Percentiles rank a stretch among this genome's conserved stretches.
These are phyloP conservation scores for Debaryomyces fabryi DNA, from an alignment of 1,139 yeast genomes.

Conservation along the genomic window DNA sequence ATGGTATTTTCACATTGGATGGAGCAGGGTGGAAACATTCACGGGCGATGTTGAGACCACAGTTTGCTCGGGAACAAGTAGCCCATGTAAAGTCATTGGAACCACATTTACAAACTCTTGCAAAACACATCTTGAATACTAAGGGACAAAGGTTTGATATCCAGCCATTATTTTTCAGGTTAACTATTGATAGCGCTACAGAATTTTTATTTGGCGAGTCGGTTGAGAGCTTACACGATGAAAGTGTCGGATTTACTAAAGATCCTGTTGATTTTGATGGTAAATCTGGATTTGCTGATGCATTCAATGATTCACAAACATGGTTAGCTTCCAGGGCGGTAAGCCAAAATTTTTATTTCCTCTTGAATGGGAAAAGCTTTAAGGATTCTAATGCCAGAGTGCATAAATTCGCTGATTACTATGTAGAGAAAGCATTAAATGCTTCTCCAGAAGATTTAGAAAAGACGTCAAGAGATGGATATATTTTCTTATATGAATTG, in stretches of 20 bases:
- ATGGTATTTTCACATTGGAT: conserved; percentile 60
- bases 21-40: conserved; percentile 62
- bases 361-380: conserved; percentile 37
- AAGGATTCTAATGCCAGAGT: conserved; percentile 29
- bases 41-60: conserved; percentile 60
- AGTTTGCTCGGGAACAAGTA: conserved; percentile 58
- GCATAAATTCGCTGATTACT: conserved; percentile 36
- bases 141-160: conserved; percentile 44
- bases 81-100: conserved; percentile 52
- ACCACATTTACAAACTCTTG: conserved; percentile 45
- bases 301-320: conserved; percentile 45
- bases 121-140: conserved; percentile 31
- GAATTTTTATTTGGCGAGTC: conserved; percentile 63
- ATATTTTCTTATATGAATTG: conserved; percentile 53
- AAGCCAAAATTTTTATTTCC: conserved; percentile 37
- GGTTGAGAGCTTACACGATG: conserved; percentile 41
- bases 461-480: conserved; percentile 39
- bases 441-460: conserved; percentile 35
- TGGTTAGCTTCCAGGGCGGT: conserved; percentile 41
- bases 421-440: conserved; percentile 33
- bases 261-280: conserved; percentile 26
- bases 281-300: conserved; percentile 42
- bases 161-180: conserved; percentile 50
- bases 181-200: conserved; percentile 61
- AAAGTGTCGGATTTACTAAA: conserved; percentile 20